Evolutionary conservation across 2,329 filamentous ascomycete species (phyloP).

Genomic region (Pseudocercospora fuligena): DNA sequence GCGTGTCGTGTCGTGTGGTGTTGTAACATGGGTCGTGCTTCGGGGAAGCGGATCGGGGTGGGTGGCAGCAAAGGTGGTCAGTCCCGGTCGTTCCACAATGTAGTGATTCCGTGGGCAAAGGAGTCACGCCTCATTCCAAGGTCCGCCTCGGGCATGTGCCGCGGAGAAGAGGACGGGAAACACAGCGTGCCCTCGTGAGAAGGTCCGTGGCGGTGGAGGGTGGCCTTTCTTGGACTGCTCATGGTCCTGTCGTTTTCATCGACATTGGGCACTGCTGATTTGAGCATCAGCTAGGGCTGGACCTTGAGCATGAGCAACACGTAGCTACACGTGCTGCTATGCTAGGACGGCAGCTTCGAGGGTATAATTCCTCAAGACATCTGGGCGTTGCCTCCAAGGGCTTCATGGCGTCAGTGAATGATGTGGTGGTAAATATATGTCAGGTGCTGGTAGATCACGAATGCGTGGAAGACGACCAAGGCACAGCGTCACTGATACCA

Average conservation of each 20-base stretch:
- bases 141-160: not conserved
- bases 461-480: not conserved
- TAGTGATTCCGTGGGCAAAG: not conserved
- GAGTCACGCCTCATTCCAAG: not conserved
- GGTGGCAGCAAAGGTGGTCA: not conserved
- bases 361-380: conserved; percentile 17
- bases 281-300: not conserved
- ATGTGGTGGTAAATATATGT: conserved; percentile 3
- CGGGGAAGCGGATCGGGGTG: not conserved
- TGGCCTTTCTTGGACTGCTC: conserved; percentile 8
- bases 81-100: not conserved
- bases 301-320: not conserved
- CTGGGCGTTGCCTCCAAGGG: conserved; percentile 18
- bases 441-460: not conserved
- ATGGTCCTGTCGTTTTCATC: not conserved
- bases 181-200: not conserved
- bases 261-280: not conserved
- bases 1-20: conserved; percentile 11
- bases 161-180: not conserved
- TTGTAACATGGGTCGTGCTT: conserved; percentile 3
- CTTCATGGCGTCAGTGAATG: conserved; percentile 12
- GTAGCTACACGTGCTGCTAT: not conserved
- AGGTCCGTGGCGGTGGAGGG: not conserved
- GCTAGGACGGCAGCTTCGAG: not conserved
- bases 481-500: not conserved